These are phyloP conservation scores for Mycena vitilis DNA, from an alignment of 768 basidiomycete genomes.

Conservation along the genomic window DNA sequence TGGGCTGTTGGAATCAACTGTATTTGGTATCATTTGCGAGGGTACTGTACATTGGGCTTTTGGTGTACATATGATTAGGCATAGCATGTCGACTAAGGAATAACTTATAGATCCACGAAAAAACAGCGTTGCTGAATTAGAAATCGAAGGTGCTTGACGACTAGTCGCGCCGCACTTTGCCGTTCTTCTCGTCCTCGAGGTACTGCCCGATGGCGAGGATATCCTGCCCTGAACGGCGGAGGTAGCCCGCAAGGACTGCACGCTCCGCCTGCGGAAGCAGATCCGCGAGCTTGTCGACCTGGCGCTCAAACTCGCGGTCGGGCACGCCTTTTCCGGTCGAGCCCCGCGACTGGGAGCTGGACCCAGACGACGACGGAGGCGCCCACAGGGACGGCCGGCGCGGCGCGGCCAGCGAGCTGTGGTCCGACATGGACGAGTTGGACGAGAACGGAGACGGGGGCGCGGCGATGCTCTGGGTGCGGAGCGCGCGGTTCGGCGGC, in stretches of 20 bases:
- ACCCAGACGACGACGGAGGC: constrained; percentile 21
- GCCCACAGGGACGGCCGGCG: constrained; percentile 54
- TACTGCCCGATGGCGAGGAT: constrained; percentile 90
- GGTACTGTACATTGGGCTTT: constrained; percentile 29
- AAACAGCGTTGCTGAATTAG: too few species aligned
- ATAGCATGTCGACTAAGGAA: constrained; percentile 26
- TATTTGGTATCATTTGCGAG: background rate
- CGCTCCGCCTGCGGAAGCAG: constrained; percentile 81
- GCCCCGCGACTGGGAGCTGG: background rate
- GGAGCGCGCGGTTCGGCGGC: constrained; percentile 67
- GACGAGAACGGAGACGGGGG: constrained; percentile 46
- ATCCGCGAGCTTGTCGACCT: constrained; percentile 78
- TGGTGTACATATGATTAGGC: constrained; percentile 25
- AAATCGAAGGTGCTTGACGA: constrained; percentile 7
- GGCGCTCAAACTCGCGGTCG: constrained; percentile 66
- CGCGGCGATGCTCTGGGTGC: constrained; percentile 75
- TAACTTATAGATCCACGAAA: background rate
- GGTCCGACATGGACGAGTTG: constrained; percentile 40
- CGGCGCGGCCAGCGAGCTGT: constrained; percentile 43
- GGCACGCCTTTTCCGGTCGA: background rate
- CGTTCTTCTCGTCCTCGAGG: constrained; percentile 86
- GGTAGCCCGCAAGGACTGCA: constrained; percentile 73
- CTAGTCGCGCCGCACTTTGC: constrained; percentile 58
- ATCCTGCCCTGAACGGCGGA: constrained; percentile 81
- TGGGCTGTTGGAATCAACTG: background rate